These are phyloP conservation scores for Russula sp. DNA, from an alignment of 768 basidiomycete genomes.

Conservation along the genomic window DNA sequence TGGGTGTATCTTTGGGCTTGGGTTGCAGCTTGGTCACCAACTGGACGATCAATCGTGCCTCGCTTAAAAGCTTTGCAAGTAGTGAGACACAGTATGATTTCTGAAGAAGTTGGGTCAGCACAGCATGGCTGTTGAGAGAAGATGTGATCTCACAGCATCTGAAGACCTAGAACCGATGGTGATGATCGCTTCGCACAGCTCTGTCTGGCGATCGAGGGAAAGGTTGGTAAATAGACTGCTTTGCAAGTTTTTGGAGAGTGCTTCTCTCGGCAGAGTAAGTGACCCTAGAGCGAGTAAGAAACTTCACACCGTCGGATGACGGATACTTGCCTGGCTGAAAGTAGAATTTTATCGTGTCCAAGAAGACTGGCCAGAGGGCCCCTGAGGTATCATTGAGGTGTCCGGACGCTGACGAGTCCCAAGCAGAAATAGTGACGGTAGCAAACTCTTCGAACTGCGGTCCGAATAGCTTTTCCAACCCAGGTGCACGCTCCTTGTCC, in stretches of 20 bases:
- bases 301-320: not conserved
- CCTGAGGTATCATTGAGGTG: conserved; percentile 40
- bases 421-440: conserved; percentile 37
- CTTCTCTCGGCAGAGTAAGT: conserved; percentile 31
- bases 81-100: conserved; percentile 36
- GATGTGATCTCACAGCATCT: conserved; percentile 36
- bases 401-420: conserved; percentile 40
- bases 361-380: conserved; percentile 46
- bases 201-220: conserved; percentile 43
- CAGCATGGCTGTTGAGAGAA: conserved; percentile 20
- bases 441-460: conserved; percentile 31
- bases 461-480: conserved; percentile 29
- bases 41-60: conserved; percentile 45
- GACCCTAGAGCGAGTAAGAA: conserved; percentile 31
- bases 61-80: conserved; percentile 41
- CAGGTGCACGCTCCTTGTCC: conserved; percentile 10
- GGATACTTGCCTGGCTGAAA: conserved; percentile 38
- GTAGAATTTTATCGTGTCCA: conserved; percentile 36
- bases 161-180: conserved; percentile 41
- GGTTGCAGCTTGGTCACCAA: conserved; percentile 48
- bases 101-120: conserved; percentile 5
- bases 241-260: conserved; percentile 41
- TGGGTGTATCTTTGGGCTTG: conserved; percentile 31
- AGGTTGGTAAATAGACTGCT: conserved; percentile 51
- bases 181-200: conserved; percentile 51